phyloP scores from a whole-genome alignment of 2,329 filamentous ascomycete genomes.

The Cadophora malorum region DNA sequence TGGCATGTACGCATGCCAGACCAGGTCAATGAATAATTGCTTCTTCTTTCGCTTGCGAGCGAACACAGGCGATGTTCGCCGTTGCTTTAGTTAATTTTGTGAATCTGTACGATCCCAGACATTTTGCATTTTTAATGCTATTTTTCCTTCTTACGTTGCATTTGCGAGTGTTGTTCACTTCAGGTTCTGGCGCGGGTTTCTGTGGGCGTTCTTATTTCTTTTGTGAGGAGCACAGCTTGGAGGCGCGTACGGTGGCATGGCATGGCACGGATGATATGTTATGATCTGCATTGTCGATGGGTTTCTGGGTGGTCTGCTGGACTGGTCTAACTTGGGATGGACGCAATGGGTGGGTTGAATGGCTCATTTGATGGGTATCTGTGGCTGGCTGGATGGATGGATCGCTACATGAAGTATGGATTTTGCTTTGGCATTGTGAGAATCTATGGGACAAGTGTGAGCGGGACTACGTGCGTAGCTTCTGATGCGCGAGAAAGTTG shows the following conservation, averaged over 20 bases:
- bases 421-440: neutral
- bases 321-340: neutral
- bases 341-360: neutral
- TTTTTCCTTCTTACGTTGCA: conserved; percentile 3
- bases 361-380: too few relatives aligned
- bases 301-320: neutral
- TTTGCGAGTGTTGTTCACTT: neutral
- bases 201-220: neutral
- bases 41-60: neutral
- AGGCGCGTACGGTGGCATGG: conserved; percentile 2
- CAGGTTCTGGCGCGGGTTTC: neutral
- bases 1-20: neutral
- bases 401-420: neutral
- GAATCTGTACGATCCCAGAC: conserved; percentile 13
- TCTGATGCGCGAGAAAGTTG: neutral
- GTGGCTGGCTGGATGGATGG: neutral
- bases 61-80: neutral
- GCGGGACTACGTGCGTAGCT: neutral
- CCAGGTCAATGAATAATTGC: conserved; percentile 14
- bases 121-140: neutral
- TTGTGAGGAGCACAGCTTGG: neutral
- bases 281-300: conserved; percentile 3
- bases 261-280: neutral
- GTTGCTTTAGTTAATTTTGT: conserved; percentile 7
- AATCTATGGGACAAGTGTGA: neutral